Evolutionary conservation across 495 filamentous ascomycete genomes (phyloP).

Genomic region (Penicillium dipodomyicola): DNA sequence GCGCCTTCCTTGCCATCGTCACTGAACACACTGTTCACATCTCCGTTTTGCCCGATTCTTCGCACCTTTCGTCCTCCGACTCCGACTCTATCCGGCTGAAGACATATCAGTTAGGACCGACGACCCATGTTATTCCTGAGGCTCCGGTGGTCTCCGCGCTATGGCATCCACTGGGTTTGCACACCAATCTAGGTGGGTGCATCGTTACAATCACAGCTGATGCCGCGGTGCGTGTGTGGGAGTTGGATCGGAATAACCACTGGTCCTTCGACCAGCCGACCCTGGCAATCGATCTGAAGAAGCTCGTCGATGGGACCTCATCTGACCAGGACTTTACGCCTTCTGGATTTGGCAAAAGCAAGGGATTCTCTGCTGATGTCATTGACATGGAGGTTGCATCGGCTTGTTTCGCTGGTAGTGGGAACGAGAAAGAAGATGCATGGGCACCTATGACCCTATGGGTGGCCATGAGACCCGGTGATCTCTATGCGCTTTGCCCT

Average conservation of each 20-base stretch:
- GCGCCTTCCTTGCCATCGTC: constrained; percentile 74
- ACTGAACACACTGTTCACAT: constrained; percentile 84
- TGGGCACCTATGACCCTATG: constrained; percentile 92
- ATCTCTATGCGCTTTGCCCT: constrained; percentile 88
- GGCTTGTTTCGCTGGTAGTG: constrained; percentile 74
- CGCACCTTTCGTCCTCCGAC: constrained; percentile 65
- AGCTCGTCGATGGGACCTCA: constrained; percentile 73
- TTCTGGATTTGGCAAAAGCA: constrained; percentile 65
- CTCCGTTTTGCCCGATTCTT: constrained; percentile 70
- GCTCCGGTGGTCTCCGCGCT: constrained; percentile 71
- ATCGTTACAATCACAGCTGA: constrained; percentile 83
- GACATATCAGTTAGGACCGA: constrained; percentile 81
- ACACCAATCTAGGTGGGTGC: constrained; percentile 54
- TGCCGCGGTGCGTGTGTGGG: constrained; percentile 83
- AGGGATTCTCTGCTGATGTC: constrained; percentile 78
- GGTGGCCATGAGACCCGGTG: constrained; percentile 84
- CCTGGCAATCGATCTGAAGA: constrained; percentile 76
- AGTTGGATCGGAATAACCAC: constrained; percentile 71
- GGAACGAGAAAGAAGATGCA: constrained; percentile 61
- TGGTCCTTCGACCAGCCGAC: constrained; percentile 83
- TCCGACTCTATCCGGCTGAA: constrained; percentile 66
- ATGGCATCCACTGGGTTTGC: constrained; percentile 84
- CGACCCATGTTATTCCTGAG: constrained; percentile 80
- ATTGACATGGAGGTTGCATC: constrained; percentile 86
- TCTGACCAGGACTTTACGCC: constrained; percentile 73